phyloP scores from a whole-genome alignment of 495 filamentous ascomycete genomes.

The Neurospora sp. region DNA sequence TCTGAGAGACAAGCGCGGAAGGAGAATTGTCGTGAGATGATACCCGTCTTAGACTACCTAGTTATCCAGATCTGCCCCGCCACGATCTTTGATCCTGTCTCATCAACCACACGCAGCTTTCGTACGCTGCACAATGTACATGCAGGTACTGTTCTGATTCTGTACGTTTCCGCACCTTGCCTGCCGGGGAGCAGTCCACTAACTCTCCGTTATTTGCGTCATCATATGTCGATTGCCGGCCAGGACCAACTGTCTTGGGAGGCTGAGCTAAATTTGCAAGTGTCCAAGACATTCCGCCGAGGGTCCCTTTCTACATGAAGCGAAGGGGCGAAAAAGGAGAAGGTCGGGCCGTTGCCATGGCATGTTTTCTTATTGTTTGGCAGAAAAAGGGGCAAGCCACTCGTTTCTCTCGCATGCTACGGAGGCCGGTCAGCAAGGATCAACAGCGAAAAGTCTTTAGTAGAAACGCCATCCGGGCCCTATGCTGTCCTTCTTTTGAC shows the following conservation, averaged over 20 bases:
- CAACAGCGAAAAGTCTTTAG: not conserved
- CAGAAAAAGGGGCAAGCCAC: not conserved
- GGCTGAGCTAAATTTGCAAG: not conserved
- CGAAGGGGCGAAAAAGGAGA: not conserved
- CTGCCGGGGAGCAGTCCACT: not conserved
- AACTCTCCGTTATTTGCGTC: not conserved
- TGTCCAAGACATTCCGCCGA: not conserved
- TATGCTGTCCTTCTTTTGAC: not conserved
- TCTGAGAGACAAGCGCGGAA: not conserved
- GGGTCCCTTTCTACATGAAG: not conserved
- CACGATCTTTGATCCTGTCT: not conserved
- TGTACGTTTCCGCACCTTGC: not conserved
- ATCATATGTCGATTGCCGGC: not conserved
- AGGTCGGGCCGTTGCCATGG: not conserved
- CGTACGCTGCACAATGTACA: not conserved
- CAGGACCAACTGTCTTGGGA: not conserved
- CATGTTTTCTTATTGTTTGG: not conserved
- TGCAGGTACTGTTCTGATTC: not conserved
- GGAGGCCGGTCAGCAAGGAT: not conserved
- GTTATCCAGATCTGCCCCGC: not conserved
- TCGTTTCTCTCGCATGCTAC: not conserved
- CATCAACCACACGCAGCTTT: not conserved
- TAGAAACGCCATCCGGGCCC: not conserved
- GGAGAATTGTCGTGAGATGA: not conserved
- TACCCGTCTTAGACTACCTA: not conserved